Base-by-base conservation (phyloP, 805 yeast species). In the Kurtzmaniella fragi region DNA sequence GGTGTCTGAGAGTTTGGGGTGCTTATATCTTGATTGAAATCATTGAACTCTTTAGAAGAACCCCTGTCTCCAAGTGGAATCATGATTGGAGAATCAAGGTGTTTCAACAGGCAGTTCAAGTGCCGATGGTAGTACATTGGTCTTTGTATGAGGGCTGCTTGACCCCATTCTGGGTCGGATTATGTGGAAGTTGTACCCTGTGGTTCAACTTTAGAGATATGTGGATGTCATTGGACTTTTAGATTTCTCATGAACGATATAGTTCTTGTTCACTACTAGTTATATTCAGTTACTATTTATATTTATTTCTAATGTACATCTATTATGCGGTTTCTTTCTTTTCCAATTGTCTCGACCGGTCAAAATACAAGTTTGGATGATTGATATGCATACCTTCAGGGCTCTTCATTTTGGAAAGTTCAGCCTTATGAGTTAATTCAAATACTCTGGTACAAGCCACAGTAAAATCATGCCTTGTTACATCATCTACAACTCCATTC, bases 291-390 rank as follows among this genome's bases (percentile, higher is more conserved):
- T n/a, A n/a, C n/a, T n/a, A n/a, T n/a, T n/a, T n/a, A n/a, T n/a
- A n/a, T n/a, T n/a, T n/a, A n/a, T n/a, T n/a, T n/a, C n/a, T 20
- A 20, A 5, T 20, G 25, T 20, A 20, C 25, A 20, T 20, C 25
- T 20, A 20, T 20, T 20, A 20, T 20, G 25, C 8, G 25, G 43
- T 17, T 32, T 50, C 56, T 35, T 43, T 43, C 38, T 54, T 53
- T 38, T 75, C 81, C 42, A 79, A 61, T 45, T 78, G 79, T 46
- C 82, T 67, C 20, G 86, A 78, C 50, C 95, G 72, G 46, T 84
- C 91, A 56, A 83, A 91, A 62, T 89, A 93, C 45, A 83, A 72
- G 54, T 90, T 89, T 4, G 99, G 98, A 64, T 89, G 95, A 13
- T 76, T 76, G 40, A 91, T 84, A 46, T 78, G 77, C 34, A 77